phyloP scores from a whole-genome alignment of 352 stramenopile species.

The Pythium graminicola region DNA sequence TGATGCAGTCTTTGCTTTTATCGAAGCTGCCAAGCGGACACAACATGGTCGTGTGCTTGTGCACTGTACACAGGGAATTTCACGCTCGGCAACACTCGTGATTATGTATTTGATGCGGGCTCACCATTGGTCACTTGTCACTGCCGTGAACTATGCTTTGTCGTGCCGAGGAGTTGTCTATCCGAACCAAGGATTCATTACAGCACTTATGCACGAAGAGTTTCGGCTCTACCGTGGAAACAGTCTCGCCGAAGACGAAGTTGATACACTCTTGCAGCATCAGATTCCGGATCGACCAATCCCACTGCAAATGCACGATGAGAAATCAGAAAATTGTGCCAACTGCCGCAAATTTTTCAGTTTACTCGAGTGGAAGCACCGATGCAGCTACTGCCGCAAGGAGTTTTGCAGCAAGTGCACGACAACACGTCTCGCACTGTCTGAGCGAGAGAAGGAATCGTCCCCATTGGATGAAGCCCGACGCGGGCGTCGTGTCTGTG shows the following conservation, averaged over 20 bases:
- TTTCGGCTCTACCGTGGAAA: conserved; percentile 75
- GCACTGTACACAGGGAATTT: conserved; percentile 83
- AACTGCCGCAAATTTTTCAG: conserved; percentile 71
- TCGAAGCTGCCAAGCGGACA: conserved; percentile 68
- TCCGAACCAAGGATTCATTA: conserved; percentile 77
- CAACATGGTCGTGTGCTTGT: conserved; percentile 75
- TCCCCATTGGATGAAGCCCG: conserved; percentile 39
- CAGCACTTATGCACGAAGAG: conserved; percentile 68
- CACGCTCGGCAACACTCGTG: conserved; percentile 69
- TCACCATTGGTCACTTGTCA: conserved; percentile 79
- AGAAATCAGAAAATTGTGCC: conserved; percentile 63
- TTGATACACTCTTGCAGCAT: conserved; percentile 69
- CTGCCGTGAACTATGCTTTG: conserved; percentile 73
- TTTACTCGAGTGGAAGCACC: conserved; percentile 80
- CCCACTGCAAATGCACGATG: conserved; percentile 50
- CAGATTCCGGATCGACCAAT: conserved; percentile 68
- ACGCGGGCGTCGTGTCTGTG: conserved; percentile 59
- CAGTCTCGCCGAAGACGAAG: conserved; percentile 55
- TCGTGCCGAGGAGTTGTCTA: conserved; percentile 73
- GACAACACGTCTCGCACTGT: conserved; percentile 57
- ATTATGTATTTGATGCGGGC: conserved; percentile 86
- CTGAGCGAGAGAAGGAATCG: conserved; percentile 49
- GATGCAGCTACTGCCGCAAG: conserved; percentile 73
- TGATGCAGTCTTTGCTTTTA: conserved; percentile 62
- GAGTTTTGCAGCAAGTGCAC: conserved; percentile 81